Evolutionary conservation across 2,329 filamentous ascomycete species (phyloP).

Genomic region (Corynespora cassiicola): DNA sequence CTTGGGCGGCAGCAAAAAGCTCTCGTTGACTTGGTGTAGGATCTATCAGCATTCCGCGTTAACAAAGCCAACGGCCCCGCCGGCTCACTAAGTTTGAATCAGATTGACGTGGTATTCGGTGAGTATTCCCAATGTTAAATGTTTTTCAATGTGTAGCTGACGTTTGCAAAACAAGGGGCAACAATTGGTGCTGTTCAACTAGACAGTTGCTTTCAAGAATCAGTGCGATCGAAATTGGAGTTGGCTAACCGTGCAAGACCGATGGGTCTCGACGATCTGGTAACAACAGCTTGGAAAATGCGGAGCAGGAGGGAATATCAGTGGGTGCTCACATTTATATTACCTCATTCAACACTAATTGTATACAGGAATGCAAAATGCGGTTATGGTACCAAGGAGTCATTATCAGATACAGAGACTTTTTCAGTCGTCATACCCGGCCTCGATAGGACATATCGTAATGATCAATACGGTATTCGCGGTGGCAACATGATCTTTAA

Average conservation of each 20-base stretch:
- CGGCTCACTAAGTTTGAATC: constrained; percentile 18
- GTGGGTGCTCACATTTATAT: constrained; percentile 14
- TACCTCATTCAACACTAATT: not conserved
- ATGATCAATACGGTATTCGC: constrained; percentile 19
- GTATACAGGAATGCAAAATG: constrained; percentile 37
- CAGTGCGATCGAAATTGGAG: constrained; percentile 26
- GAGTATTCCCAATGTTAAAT: not conserved
- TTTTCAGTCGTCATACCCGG: constrained; percentile 40
- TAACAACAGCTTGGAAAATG: constrained; percentile 40
- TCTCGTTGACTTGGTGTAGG: constrained; percentile 8
- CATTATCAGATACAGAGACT: constrained; percentile 28
- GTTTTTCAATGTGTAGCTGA: not conserved
- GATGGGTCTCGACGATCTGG: constrained; percentile 25
- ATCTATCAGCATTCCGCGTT: constrained; percentile 36
- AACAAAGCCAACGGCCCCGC: constrained; percentile 12
- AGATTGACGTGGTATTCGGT: constrained; percentile 25
- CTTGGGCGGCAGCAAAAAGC: not conserved
- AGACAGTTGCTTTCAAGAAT: constrained; percentile 39
- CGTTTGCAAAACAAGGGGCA: constrained; percentile 9
- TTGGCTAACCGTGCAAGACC: constrained; percentile 19
- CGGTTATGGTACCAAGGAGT: constrained; percentile 37
- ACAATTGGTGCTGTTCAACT: constrained; percentile 44
- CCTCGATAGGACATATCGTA: constrained; percentile 22
- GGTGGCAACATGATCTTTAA: constrained; percentile 29
- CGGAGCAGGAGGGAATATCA: constrained; percentile 45